A percentile compares a stretch with the other conserved stretches of the same genome.
These are phyloP conservation scores for Malbranchea zuffiana DNA, from an alignment of 2,329 filamentous ascomycete species.

Conservation along the genomic window DNA sequence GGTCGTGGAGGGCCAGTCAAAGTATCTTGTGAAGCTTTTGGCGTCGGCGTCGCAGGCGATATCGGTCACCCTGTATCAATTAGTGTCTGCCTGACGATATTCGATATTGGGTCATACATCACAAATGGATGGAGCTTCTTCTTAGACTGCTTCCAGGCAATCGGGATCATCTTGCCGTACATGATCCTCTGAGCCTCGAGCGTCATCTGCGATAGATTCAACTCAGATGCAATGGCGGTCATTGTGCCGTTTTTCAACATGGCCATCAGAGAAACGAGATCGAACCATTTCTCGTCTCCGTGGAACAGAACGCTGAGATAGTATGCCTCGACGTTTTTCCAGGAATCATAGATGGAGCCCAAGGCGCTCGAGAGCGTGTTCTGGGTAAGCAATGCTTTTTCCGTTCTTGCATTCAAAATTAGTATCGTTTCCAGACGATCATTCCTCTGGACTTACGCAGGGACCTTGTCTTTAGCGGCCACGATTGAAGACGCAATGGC, in stretches of 20 bases:
- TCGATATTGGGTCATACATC: background rate
- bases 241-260: background rate
- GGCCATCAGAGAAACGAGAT: background rate
- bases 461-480: background rate
- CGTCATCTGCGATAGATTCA: background rate
- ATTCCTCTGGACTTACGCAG: conserved; percentile 3
- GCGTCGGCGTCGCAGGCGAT: background rate
- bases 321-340: background rate
- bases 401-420: background rate
- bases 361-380: background rate
- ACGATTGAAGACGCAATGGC: background rate
- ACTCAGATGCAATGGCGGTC: background rate
- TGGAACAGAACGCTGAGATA: background rate
- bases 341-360: background rate
- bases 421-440: too few relatives aligned
- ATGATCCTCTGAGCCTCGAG: background rate
- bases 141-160: background rate
- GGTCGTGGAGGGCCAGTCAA: background rate
- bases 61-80: background rate
- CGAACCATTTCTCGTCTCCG: background rate
- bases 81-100: background rate
- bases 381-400: background rate
- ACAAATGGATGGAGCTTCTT: background rate
- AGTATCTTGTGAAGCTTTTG: background rate
- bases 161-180: background rate